Evolutionary conservation across 768 basidiomycete species (phyloP).

Genomic region (Podaxis sp.): DNA sequence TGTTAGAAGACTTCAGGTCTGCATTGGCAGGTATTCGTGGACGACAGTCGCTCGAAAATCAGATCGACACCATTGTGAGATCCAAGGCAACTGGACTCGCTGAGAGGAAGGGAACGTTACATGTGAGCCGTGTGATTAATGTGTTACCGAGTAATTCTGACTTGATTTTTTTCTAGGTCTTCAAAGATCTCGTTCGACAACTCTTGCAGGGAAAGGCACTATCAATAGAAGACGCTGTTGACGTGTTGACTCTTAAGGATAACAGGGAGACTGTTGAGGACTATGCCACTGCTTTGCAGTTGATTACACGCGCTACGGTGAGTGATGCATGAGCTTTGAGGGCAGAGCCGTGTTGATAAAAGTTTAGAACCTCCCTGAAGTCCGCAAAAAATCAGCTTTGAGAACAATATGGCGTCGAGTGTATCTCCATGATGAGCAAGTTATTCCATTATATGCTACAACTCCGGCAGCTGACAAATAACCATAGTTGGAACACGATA

Average conservation of each 20-base stretch:
- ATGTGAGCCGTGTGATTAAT: constrained; percentile 33
- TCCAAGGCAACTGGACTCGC: constrained; percentile 46
- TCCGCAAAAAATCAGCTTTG: constrained; percentile 66
- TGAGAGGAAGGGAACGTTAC: constrained; percentile 50
- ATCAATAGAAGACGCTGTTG: constrained; percentile 76
- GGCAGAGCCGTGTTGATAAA: neutral
- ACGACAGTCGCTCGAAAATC: constrained; percentile 62
- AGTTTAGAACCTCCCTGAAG: constrained; percentile 63
- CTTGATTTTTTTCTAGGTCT: constrained; percentile 42
- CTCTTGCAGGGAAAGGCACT: constrained; percentile 75
- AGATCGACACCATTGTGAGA: constrained; percentile 61
- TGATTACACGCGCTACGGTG: constrained; percentile 59
- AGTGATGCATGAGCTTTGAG: constrained; percentile 15
- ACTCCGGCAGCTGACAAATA: neutral
- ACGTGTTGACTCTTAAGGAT: constrained; percentile 84
- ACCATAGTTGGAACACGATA: constrained; percentile 73
- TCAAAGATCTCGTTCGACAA: constrained; percentile 65
- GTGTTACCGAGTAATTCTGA: neutral
- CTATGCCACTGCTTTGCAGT: constrained; percentile 65
- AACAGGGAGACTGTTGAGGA: constrained; percentile 59
- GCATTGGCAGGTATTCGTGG: constrained; percentile 47
- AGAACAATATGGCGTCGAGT: constrained; percentile 84
- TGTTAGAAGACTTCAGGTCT: constrained; percentile 61
- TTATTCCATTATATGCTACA: constrained; percentile 15
- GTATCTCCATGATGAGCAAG: constrained; percentile 87